Conservation (phyloP, 2,329 filamentous ascomycete genomes). For the Aschersonia sp. region DNA sequence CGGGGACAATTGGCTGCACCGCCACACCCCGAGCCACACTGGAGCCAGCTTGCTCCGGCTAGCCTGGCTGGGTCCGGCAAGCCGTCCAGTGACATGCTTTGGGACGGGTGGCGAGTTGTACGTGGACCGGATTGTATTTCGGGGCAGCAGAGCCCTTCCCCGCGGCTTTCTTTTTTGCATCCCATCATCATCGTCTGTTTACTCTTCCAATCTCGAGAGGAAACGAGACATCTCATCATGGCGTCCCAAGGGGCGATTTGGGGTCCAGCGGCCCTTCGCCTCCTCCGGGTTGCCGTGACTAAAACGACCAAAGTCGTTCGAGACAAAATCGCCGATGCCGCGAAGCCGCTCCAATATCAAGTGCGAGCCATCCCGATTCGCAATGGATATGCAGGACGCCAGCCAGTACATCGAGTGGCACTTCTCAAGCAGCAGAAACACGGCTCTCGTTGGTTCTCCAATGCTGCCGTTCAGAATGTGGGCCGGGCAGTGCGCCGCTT, state of each 20-base stretch:
- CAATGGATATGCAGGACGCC: conserved; percentile 23
- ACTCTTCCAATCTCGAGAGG: neutral
- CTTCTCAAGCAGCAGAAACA: conserved; percentile 32
- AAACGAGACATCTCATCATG: conserved; percentile 24
- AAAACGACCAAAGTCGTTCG: conserved; percentile 37
- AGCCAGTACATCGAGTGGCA: conserved; percentile 39
- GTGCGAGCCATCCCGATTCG: conserved; percentile 31
- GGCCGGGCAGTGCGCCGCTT: conserved; percentile 34
- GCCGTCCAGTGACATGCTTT: neutral
- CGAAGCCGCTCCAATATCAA: conserved; percentile 29
- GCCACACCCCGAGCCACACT: neutral
- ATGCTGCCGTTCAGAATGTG: conserved; percentile 24
- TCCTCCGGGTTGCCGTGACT: conserved; percentile 35
- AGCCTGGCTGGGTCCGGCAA: neutral
- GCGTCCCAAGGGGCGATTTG: conserved; percentile 41
- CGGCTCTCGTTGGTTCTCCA: conserved; percentile 33
- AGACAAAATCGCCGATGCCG: conserved; percentile 29
- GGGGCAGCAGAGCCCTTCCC: too few species aligned
- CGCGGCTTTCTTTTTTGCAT: neutral
- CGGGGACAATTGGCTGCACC: neutral
- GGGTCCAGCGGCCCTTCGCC: conserved; percentile 40
- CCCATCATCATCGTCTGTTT: neutral
- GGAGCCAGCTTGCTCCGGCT: neutral
- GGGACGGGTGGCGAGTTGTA: neutral
- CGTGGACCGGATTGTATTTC: neutral